These are phyloP conservation scores for Cercis canadensis DNA, from an alignment of 306 rosid species.

Conservation along the genomic window DNA sequence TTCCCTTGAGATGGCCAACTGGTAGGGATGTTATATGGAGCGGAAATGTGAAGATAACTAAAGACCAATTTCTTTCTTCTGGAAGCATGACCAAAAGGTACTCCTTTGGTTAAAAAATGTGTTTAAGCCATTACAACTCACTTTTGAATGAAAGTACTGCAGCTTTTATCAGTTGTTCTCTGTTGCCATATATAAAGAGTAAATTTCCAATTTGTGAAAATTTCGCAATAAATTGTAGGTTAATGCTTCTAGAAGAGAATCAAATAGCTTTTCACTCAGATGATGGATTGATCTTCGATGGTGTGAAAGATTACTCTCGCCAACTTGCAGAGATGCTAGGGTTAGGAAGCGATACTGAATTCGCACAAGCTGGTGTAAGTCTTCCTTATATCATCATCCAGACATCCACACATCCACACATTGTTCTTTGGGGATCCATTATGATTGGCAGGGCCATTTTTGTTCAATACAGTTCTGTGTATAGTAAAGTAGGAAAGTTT, in stretches of 20 bases:
- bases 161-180: constrained; percentile 7
- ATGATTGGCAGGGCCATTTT: constrained; percentile 26
- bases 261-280: constrained; percentile 97
- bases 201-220: constrained; percentile 19
- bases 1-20: constrained; percentile 87
- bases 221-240: constrained; percentile 49
- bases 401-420: background rate
- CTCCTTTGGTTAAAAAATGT: constrained; percentile 11
- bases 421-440: constrained; percentile 31
- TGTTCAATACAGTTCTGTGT: constrained; percentile 4
- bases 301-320: constrained; percentile 92
- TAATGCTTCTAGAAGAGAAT: constrained; percentile 97
- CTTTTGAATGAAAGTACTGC: constrained; percentile 8
- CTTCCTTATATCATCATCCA: constrained; percentile 20
- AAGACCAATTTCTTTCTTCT: constrained; percentile 96
- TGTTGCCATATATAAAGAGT: constrained; percentile 14
- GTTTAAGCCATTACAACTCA: constrained; percentile 15
- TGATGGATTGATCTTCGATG: constrained; percentile 83
- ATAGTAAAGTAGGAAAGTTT: constrained; percentile 10
- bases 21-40: constrained; percentile 98
- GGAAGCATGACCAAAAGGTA: constrained; percentile 99
- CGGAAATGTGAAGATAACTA: constrained; percentile 92
- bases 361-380: constrained; percentile 92
- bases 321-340: constrained; percentile 98
- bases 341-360: constrained; percentile 76